Conservation (phyloP, 2,329 filamentous ascomycete genomes). For the Hymenoscyphus albidus region DNA sequence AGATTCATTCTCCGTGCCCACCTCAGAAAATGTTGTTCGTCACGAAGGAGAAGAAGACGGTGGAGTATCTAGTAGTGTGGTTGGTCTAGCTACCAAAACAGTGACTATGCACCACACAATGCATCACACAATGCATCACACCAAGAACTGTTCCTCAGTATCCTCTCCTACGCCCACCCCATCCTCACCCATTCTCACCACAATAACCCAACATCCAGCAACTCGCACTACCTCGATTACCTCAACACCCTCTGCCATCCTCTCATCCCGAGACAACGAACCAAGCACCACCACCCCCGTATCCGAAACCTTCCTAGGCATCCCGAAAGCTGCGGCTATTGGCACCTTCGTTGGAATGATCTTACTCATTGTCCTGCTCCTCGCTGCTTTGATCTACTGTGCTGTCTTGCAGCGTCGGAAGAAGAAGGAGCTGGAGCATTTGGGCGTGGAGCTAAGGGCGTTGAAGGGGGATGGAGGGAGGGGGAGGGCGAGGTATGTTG, state of each 20-base stretch:
- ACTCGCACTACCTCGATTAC: background rate
- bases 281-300: background rate
- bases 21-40: no score
- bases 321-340: background rate
- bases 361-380: background rate
- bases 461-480: background rate
- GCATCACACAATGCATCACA: background rate
- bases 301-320: background rate
- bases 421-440: background rate
- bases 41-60: no score
- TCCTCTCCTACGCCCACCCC: background rate
- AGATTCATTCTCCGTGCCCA: no score
- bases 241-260: background rate
- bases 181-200: background rate
- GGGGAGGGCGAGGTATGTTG: background rate
- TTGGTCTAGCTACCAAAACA: background rate
- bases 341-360: background rate
- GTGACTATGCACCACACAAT: background rate
- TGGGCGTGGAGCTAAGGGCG: background rate
- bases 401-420: background rate
- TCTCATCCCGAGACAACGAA: background rate
- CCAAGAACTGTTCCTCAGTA: background rate
- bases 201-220: background rate
- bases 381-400: background rate
- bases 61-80: no score